These are phyloP conservation scores for Cercophora newfieldiana DNA, from an alignment of 495 filamentous ascomycete genomes.

Conservation along the genomic window DNA sequence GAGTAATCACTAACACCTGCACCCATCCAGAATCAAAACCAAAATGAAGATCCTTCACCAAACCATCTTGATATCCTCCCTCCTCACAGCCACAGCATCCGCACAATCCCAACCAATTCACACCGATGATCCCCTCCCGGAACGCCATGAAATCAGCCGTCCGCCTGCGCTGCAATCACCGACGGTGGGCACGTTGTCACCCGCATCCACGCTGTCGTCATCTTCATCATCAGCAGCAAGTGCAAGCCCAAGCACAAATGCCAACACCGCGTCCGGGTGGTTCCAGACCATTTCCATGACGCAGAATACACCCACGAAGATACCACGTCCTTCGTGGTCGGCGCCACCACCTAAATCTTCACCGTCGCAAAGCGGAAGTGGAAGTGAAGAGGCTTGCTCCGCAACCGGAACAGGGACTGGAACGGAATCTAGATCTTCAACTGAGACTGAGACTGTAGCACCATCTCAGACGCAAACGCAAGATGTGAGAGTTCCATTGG, in stretches of 20 bases:
- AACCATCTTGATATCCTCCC: neutral
- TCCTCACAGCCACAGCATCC: too few species aligned
- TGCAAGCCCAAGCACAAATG: neutral
- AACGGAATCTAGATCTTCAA: neutral
- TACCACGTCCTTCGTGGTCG: neutral
- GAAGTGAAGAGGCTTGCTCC: neutral
- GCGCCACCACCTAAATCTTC: neutral
- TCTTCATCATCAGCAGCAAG: neutral
- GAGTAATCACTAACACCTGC: too few species aligned
- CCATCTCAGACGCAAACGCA: neutral
- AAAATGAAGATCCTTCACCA: neutral
- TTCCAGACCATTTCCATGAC: neutral
- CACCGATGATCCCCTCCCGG: neutral
- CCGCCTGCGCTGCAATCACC: neutral
- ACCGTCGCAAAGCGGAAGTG: neutral
- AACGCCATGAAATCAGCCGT: neutral
- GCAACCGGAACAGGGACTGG: neutral
- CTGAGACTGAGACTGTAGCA: neutral
- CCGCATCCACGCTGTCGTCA: neutral
- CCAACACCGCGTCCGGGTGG: neutral
- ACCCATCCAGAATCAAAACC: neutral
- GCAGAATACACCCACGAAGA: neutral
- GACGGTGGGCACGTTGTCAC: too few species aligned
- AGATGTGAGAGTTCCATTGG: neutral
- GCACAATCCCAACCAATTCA: neutral